Percentiles rank a stretch among this genome's conserved stretches.
phyloP scores from a whole-genome alignment of 495 filamentous ascomycete genomes.

The Extremus antarcticus region DNA sequence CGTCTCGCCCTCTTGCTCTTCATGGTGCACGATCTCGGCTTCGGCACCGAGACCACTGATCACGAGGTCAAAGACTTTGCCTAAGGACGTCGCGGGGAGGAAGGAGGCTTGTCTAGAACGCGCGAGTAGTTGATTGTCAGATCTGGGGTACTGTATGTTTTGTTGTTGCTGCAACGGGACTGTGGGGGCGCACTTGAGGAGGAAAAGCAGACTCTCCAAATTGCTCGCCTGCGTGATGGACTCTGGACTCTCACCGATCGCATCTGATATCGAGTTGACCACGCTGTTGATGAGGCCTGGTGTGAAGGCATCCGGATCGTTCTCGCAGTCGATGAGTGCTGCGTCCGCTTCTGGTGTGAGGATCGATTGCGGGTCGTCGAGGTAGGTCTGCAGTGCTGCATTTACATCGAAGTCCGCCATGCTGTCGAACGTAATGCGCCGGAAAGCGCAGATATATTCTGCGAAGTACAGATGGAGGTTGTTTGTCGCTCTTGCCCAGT shows the following conservation, averaged over 20 bases:
- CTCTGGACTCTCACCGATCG: slow-evolving; percentile 82
- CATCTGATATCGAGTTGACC: slow-evolving; percentile 87
- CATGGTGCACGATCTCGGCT: slow-evolving; percentile 72
- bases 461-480: neutral
- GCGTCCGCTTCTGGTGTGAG: slow-evolving; percentile 79
- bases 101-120: slow-evolving; percentile 67
- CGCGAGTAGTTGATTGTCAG: slow-evolving; percentile 57
- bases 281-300: slow-evolving; percentile 66
- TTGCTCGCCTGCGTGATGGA: slow-evolving; percentile 63
- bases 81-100: slow-evolving; percentile 68
- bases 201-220: slow-evolving; percentile 88
- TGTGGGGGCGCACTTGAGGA: slow-evolving; percentile 85
- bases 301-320: slow-evolving; percentile 75
- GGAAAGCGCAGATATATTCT: neutral
- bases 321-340: slow-evolving; percentile 80
- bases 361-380: slow-evolving; percentile 76
- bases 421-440: neutral
- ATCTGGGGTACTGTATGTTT: slow-evolving; percentile 29
- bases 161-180: slow-evolving; percentile 39
- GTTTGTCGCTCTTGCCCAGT: neutral
- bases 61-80: slow-evolving; percentile 87
- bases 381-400: slow-evolving; percentile 86
- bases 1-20: slow-evolving; percentile 51
- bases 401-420: slow-evolving; percentile 76
- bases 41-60: slow-evolving; percentile 90